Evolutionary conservation across 2,329 filamentous ascomycete genomes (phyloP).

Genomic region (Trichoderma oligosporum): DNA sequence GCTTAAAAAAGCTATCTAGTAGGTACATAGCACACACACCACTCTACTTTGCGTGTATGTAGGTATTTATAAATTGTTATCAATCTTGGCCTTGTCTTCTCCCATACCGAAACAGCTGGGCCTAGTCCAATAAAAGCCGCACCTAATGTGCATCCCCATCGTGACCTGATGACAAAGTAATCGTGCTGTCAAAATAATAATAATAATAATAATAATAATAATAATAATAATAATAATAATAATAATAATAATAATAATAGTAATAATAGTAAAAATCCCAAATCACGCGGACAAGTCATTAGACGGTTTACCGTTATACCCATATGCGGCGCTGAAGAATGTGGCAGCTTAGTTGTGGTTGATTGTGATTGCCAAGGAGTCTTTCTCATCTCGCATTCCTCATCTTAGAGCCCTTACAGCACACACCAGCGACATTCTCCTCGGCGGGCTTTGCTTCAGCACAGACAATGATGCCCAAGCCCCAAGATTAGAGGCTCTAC

Average conservation of each 20-base stretch:
- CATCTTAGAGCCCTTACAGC: background rate
- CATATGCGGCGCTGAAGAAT: too few relatives aligned
- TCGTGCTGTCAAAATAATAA: background rate
- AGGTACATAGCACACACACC: slow-evolving; percentile 22
- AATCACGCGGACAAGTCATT: slow-evolving; percentile 9
- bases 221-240: too few relatives aligned
- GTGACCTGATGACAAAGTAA: slow-evolving; percentile 3
- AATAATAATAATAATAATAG: too few relatives aligned
- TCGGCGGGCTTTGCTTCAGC: slow-evolving; percentile 1
- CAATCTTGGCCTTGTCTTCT: background rate
- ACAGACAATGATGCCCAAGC: slow-evolving; percentile 4
- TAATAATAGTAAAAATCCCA: too few relatives aligned
- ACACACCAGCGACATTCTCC: background rate
- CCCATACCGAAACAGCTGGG: background rate
- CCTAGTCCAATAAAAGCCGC: slow-evolving; percentile 5
- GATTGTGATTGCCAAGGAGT: background rate
- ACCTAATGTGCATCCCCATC: slow-evolving; percentile 9
- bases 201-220: too few relatives aligned
- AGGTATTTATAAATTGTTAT: too few relatives aligned
- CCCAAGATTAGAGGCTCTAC: background rate
- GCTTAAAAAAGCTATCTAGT: slow-evolving; percentile 20
- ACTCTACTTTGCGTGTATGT: background rate
- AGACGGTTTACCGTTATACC: background rate
- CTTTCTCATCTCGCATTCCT: background rate
- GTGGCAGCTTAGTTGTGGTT: background rate